Base-by-base conservation (phyloP, 257 asterid species). In the Mitragyna speciosa region DNA sequence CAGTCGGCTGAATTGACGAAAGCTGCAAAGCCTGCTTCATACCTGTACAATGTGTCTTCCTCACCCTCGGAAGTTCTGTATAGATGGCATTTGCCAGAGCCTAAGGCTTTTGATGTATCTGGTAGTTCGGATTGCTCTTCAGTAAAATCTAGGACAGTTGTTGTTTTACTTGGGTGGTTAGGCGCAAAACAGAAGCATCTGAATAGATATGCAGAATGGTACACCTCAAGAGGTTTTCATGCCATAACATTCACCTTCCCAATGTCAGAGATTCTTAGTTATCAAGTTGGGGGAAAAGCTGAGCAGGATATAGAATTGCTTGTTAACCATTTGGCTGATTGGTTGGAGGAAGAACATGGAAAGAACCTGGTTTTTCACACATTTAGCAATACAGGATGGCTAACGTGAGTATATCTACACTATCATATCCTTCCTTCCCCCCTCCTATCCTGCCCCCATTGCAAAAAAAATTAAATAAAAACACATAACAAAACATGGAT, bases 121-220 rank as follows among this genome's bases (percentile, higher is more conserved):
- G 87, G 85, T 31, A 74, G 73, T 68, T 86, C 83, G 54, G 87
- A 81, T 80, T 86, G 90, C 85, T 89, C 89, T 22, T 80, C 89
- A 39, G 83, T 79, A 47, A 92, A 93, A 72, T 86, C 97, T 59
- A 91, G 85, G 89, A 95, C 98, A 7, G 97, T 95, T 68, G 99
- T 95, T 51, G 94, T 95, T 63, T 87, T 95, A 88, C 89, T 95
- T 63, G 99, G 99, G 75, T 95, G 99, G 99, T 84, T 95, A 79
- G 99, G 99, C 33, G 95, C 98, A 3, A 92, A 90, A 87, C 97
- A 95, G 86, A 95, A 87, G 87, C 98, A 95, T 87, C 92, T 95
- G 48, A 93, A 83, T 61, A 86, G 79, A 79, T 95, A 95, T 72
- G 98, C 99, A 0, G 98, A 92, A 41, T 95, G 97, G 99, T 95